A percentile compares a stretch with the other conserved stretches of the same genome.
phyloP scores from a whole-genome alignment of 441 rosid species.

The Euphorbia corollata region DNA sequence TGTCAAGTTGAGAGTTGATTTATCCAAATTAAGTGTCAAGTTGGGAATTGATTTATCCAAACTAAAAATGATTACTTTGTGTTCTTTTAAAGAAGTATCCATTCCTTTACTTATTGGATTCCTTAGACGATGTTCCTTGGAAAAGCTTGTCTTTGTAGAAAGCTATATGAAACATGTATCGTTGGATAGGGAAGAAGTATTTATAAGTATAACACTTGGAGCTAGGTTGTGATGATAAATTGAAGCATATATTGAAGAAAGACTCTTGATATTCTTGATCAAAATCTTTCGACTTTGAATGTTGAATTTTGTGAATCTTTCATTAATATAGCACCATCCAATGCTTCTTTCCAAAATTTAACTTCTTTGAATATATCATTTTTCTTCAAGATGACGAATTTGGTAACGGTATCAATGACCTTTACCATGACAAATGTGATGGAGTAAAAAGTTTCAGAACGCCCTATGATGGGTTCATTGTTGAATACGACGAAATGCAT shows the following conservation, averaged over 20 bases:
- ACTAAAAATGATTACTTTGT: background rate
- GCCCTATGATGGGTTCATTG: background rate
- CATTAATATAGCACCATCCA: background rate
- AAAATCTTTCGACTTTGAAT: background rate
- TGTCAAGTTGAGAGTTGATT: too few relatives aligned
- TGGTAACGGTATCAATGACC: background rate
- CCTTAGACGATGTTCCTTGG: background rate
- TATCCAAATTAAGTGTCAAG: too few relatives aligned
- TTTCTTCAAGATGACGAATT: background rate
- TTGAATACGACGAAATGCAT: background rate
- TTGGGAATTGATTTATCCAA: too few relatives aligned
- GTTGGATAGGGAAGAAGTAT: too few relatives aligned
- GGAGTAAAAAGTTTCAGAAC: background rate
- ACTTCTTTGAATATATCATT: too few relatives aligned
- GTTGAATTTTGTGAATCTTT: background rate
- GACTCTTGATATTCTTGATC: too few relatives aligned
- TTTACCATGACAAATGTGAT: conserved; percentile 3
- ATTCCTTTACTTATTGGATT: background rate
- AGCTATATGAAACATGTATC: background rate
- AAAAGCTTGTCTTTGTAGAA: background rate
- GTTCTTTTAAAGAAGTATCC: background rate
- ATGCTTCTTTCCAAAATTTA: background rate
- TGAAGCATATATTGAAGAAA: conserved; percentile 4
- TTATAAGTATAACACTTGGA: background rate
- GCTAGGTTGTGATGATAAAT: background rate